Percentiles rank a stretch among this genome's conserved stretches.
Evolutionary conservation across 139 green algal genomes (phyloP).

Genomic region (Prasinococcaceae sp.): DNA sequence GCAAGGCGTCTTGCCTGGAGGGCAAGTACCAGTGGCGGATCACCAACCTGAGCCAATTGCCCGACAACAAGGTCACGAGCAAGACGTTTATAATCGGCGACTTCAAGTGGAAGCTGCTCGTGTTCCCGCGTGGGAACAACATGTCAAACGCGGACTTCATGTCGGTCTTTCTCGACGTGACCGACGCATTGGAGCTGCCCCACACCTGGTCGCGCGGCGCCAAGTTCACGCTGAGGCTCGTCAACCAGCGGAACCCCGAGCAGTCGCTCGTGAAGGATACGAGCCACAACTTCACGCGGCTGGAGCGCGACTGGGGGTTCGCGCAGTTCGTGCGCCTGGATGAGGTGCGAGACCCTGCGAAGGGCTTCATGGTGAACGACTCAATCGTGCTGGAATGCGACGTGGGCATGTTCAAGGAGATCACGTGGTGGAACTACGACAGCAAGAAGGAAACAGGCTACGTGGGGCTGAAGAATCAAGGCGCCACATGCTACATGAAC

Average conservation of each 20-base stretch:
- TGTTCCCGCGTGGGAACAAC: constrained; percentile 36
- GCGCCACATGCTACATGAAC: constrained; percentile 99
- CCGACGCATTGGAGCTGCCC: constrained; percentile 17
- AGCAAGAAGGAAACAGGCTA: constrained; percentile 72
- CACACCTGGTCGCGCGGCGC: constrained; percentile 42
- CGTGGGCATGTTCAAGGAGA: constrained; percentile 14
- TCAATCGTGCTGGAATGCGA: constrained; percentile 36
- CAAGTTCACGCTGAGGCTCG: constrained; percentile 57
- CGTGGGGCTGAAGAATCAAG: constrained; percentile 95
- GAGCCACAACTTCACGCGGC: constrained; percentile 44
- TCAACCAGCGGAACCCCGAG: constrained; percentile 44
- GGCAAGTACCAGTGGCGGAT: too few species aligned
- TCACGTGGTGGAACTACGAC: constrained; percentile 43
- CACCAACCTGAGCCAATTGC: too few species aligned
- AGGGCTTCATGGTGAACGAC: constrained; percentile 51
- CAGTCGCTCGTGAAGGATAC: constrained; percentile 46
- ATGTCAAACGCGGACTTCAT: constrained; percentile 17
- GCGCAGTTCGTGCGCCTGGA: constrained; percentile 46
- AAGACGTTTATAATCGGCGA: neutral
- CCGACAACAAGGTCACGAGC: too few species aligned
- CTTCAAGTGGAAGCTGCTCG: constrained; percentile 15
- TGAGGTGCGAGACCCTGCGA: constrained; percentile 37
- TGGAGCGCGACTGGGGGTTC: constrained; percentile 80
- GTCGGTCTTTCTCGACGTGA: constrained; percentile 30
- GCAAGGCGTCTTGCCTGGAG: neutral